Percentiles rank a stretch among this genome's conserved stretches.
These are phyloP conservation scores for Hanseniaspora meyeri DNA, from an alignment of 805 yeast species.

Conservation along the genomic window DNA sequence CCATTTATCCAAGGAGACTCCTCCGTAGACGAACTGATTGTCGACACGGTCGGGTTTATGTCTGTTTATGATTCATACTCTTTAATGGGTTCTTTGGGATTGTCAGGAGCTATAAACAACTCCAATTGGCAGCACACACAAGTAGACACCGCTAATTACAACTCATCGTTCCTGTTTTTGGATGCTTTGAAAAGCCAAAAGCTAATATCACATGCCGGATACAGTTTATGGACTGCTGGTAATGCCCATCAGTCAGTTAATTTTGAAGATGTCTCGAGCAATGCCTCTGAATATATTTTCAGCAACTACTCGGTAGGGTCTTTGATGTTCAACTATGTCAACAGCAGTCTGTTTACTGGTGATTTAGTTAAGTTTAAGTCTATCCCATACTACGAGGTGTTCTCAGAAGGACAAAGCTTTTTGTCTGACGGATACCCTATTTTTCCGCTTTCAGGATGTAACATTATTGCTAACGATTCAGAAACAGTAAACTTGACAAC, in stretches of 20 bases:
- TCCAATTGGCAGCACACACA: constrained; percentile 18
- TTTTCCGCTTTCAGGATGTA: constrained; percentile 36
- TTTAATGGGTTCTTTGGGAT: constrained; percentile 35
- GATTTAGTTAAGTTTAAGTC: constrained; percentile 38
- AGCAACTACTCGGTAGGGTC: constrained; percentile 11
- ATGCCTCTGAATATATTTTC: neutral
- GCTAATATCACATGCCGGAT: constrained; percentile 31
- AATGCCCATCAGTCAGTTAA: constrained; percentile 16
- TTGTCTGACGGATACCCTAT: constrained; percentile 32
- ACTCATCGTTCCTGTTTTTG: constrained; percentile 26
- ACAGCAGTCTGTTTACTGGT: constrained; percentile 30
- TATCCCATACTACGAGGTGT: constrained; percentile 31
- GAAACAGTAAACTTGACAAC: constrained; percentile 27
- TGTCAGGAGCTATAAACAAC: constrained; percentile 27
- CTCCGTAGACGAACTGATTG: neutral
- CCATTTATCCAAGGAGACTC: neutral
- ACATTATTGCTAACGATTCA: constrained; percentile 35
- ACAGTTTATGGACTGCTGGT: constrained; percentile 33
- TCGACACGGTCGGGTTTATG: constrained; percentile 26
- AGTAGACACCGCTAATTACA: constrained; percentile 15
- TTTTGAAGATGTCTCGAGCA: neutral
- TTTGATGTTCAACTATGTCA: constrained; percentile 3
- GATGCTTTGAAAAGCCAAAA: constrained; percentile 25
- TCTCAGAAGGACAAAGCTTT: constrained; percentile 13
- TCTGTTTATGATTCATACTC: constrained; percentile 29